These are phyloP conservation scores for Fraxinus nigra DNA, from an alignment of 305 asterid genomes.

Conservation along the genomic window DNA sequence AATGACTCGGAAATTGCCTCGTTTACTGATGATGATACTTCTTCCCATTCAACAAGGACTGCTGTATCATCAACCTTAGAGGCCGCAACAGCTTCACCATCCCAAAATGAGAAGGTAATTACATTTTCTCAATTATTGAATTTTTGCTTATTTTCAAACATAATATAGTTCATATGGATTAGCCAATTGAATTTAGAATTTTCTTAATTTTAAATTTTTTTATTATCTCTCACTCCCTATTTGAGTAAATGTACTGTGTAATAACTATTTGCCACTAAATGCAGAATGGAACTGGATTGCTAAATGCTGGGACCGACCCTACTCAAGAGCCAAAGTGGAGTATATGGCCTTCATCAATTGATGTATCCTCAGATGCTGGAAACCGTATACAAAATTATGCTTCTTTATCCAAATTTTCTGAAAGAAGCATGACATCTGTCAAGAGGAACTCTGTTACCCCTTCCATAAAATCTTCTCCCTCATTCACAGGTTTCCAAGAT, in stretches of 20 bases:
- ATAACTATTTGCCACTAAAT: constrained; percentile 19
- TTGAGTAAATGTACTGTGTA: background rate
- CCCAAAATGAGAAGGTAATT: constrained; percentile 61
- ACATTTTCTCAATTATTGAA: constrained; percentile 6
- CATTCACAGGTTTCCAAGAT: constrained; percentile 40
- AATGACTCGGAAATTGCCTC: constrained; percentile 45
- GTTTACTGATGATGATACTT: constrained; percentile 71
- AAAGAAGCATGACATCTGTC: constrained; percentile 56
- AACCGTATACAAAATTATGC: constrained; percentile 35
- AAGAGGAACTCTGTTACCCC: constrained; percentile 43
- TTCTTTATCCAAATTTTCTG: constrained; percentile 40
- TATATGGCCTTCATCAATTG: constrained; percentile 26
- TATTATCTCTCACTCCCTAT: background rate
- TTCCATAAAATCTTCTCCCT: constrained; percentile 46
- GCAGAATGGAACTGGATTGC: constrained; percentile 41
- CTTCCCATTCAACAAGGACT: constrained; percentile 70
- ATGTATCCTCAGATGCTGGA: constrained; percentile 39
- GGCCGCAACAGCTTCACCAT: constrained; percentile 53
- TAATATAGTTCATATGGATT: background rate
- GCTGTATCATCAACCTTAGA: constrained; percentile 51
- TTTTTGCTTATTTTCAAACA: background rate
- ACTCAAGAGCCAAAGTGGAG: constrained; percentile 19
- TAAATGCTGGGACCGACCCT: constrained; percentile 27
- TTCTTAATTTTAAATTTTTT: background rate
- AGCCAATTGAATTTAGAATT: constrained; percentile 10